Conservation (phyloP, 2,329 filamentous ascomycete genomes). For the Lomentospora prolificans region DNA sequence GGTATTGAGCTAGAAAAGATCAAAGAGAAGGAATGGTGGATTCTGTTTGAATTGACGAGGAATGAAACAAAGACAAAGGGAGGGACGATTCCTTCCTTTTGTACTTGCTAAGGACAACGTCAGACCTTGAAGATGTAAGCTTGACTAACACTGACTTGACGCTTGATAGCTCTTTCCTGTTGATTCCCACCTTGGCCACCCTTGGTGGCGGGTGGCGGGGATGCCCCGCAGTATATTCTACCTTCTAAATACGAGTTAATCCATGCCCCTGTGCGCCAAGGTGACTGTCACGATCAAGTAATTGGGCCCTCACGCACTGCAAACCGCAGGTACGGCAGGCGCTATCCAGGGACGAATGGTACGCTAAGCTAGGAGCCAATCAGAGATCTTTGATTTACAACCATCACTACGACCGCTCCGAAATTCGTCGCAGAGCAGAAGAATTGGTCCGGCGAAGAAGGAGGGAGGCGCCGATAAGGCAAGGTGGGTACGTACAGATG, state of each 20-base stretch:
- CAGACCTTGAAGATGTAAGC: background rate
- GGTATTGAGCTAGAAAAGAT: background rate
- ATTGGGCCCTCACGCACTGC: background rate
- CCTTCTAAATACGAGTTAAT: background rate
- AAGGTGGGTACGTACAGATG: background rate
- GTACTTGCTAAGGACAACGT: background rate
- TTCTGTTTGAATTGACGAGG: background rate
- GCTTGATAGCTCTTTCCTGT: background rate
- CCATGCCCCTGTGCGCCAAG: background rate
- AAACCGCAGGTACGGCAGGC: background rate
- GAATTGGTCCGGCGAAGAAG: background rate
- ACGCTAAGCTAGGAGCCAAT: background rate
- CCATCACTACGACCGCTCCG: background rate
- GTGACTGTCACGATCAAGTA: background rate
- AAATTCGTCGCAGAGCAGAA: background rate
- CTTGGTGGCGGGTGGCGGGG: background rate
- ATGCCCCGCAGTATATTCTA: background rate
- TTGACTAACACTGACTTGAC: background rate
- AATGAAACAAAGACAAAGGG: background rate
- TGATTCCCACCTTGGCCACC: background rate
- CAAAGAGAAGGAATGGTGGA: background rate
- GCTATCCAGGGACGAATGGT: background rate
- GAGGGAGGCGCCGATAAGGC: background rate
- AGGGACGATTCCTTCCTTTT: background rate
- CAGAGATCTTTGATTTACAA: constrained; percentile 3